Evolutionary conservation across 176 grass and related monocot species (phyloP).

Genomic region (Elymus sibiricus): DNA sequence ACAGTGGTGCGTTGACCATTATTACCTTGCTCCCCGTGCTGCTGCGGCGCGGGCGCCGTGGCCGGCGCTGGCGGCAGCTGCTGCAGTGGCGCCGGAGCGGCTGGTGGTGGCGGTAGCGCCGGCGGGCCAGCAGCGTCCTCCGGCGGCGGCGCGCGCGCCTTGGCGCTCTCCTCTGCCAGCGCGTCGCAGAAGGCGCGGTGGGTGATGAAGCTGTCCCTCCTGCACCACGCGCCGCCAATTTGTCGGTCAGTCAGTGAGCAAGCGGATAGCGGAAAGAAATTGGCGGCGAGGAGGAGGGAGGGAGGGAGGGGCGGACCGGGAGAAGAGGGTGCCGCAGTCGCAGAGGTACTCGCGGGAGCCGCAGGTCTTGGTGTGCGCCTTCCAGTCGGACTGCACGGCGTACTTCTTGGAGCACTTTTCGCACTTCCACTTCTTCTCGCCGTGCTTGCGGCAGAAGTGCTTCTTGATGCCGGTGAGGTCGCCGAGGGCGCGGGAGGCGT

Average conservation of each 20-base stretch:
- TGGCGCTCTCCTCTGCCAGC: constrained; percentile 80
- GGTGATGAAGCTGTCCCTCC: constrained; percentile 99
- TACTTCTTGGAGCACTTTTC: constrained; percentile 95
- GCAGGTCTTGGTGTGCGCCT: constrained; percentile 86
- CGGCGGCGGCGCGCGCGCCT: constrained; percentile 26
- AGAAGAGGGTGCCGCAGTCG: constrained; percentile 93
- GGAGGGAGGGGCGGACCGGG: constrained; percentile 30
- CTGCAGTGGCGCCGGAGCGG: constrained; percentile 23
- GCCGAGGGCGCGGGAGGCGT: constrained; percentile 63
- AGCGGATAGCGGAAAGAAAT: no score
- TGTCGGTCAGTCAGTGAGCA: not conserved
- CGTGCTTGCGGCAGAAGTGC: constrained; percentile 96
- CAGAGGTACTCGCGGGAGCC: constrained; percentile 90
- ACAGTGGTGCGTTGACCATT: constrained; percentile 1
- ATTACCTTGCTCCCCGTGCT: constrained; percentile 17
- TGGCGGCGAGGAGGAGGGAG: not conserved
- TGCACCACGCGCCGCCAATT: not conserved
- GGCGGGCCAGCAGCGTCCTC: not conserved
- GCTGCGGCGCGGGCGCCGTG: not conserved
- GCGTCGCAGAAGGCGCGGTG: constrained; percentile 98
- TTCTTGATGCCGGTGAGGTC: constrained; percentile 95
- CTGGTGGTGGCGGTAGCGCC: not conserved
- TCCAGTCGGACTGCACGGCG: constrained; percentile 96
- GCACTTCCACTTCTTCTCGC: constrained; percentile 99
- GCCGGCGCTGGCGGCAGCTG: constrained; percentile 28